Evolutionary conservation across 2,329 filamentous ascomycete genomes (phyloP).

Genomic region (Ascochyta koolunga): DNA sequence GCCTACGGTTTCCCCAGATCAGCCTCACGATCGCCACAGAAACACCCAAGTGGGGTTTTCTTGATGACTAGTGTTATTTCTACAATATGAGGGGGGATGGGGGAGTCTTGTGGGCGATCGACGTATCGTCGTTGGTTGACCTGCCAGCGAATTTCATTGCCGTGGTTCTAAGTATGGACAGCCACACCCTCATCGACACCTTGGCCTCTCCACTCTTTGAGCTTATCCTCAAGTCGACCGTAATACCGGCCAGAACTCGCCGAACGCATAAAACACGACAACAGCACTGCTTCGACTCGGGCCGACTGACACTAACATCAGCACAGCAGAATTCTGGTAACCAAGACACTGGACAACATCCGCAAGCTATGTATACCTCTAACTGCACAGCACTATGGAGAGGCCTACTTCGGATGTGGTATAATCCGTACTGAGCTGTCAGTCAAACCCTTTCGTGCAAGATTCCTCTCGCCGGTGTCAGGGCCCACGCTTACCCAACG

Average conservation of each 20-base stretch:
- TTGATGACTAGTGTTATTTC: slow-evolving; percentile 8
- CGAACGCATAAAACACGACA: slow-evolving; percentile 6
- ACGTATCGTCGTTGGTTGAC: not conserved
- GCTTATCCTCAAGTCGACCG: not conserved
- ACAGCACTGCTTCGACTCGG: not conserved
- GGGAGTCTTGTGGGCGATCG: not conserved
- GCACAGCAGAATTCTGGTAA: not conserved
- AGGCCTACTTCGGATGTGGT: not conserved
- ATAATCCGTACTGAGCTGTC: slow-evolving; percentile 2
- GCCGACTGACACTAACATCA: not conserved
- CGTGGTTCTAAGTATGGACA: not conserved
- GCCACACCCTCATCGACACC: not conserved
- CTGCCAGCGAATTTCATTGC: not conserved
- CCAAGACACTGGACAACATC: not conserved
- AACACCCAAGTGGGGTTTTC: slow-evolving; percentile 10
- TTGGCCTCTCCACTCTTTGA: not conserved
- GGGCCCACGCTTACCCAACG: not conserved
- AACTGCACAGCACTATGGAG: not conserved
- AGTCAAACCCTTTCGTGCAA: not conserved
- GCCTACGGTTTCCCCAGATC: slow-evolving; percentile 8
- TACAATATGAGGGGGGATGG: slow-evolving; percentile 6
- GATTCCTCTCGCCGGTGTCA: not conserved
- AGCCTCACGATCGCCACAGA: slow-evolving; percentile 12
- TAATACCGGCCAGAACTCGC: not conserved
- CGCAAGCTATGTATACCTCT: not conserved